Evolutionary conservation across 1,139 yeast species (phyloP).

Genomic region (Suhomyces panamericanus): DNA sequence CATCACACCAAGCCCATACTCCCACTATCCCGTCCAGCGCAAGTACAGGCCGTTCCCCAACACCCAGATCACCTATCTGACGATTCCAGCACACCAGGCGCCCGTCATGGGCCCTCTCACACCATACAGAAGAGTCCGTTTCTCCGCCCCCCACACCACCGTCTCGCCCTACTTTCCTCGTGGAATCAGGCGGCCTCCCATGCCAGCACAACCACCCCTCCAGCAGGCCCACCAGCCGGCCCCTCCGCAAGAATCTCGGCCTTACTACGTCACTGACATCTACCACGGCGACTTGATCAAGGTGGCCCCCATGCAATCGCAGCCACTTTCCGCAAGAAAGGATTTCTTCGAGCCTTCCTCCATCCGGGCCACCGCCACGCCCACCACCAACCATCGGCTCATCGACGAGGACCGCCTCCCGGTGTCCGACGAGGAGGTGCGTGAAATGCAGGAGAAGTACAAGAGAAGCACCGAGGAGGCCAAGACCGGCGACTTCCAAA

Average conservation of each 20-base stretch:
- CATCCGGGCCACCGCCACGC: slow-evolving; percentile 6
- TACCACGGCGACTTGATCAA: slow-evolving; percentile 49
- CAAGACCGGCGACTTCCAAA: slow-evolving; percentile 2
- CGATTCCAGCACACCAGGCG: slow-evolving; percentile 9
- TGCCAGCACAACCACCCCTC: background rate
- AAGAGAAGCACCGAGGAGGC: slow-evolving; percentile 7
- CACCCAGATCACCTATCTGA: slow-evolving; percentile 17
- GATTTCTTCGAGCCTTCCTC: slow-evolving; percentile 37
- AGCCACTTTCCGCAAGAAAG: slow-evolving; percentile 56
- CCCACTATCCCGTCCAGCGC: slow-evolving; percentile 14
- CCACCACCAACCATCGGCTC: slow-evolving; percentile 8
- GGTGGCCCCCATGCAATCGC: slow-evolving; percentile 53
- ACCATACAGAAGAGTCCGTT: slow-evolving; percentile 10
- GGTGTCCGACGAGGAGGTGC: slow-evolving; percentile 38
- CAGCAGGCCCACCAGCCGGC: slow-evolving; percentile 2
- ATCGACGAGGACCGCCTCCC: slow-evolving; percentile 39
- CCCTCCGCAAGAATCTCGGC: slow-evolving; percentile 10
- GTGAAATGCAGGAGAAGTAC: slow-evolving; percentile 41
- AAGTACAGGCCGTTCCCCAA: slow-evolving; percentile 16
- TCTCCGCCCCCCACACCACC: slow-evolving; percentile 17
- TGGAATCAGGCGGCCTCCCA: slow-evolving; percentile 7
- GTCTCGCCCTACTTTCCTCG: slow-evolving; percentile 17
- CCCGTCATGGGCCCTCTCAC: slow-evolving; percentile 7
- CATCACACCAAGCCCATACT: background rate
- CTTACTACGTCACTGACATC: slow-evolving; percentile 45